Evolutionary conservation across 2,329 filamentous ascomycete species (phyloP).

Genomic region (Colletotrichum truncatum): DNA sequence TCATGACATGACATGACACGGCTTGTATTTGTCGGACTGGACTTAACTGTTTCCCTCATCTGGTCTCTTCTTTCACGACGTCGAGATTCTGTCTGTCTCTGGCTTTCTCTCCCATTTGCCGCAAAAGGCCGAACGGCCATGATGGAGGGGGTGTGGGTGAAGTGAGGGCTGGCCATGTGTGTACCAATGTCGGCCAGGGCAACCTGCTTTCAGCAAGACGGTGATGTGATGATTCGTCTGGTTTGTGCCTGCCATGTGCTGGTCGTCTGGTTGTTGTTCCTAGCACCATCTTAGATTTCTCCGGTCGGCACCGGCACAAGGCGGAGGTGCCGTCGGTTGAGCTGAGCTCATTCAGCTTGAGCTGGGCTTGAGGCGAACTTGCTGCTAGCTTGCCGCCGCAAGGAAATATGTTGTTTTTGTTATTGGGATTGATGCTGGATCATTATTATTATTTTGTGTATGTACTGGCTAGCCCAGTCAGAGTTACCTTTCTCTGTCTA

Average conservation of each 20-base stretch:
- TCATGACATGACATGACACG: constrained; percentile 1
- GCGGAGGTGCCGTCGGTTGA: constrained; percentile 16
- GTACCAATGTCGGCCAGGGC: constrained; percentile 5
- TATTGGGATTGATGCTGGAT: neutral
- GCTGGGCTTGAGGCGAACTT: neutral
- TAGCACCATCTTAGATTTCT: neutral
- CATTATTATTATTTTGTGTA: too few relatives aligned
- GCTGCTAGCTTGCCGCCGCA: too few relatives aligned
- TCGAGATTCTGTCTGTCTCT: constrained; percentile 2
- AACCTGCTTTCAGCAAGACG: neutral
- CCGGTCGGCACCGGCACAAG: constrained; percentile 3
- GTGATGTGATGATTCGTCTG: constrained; percentile 26
- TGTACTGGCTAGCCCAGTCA: too few relatives aligned
- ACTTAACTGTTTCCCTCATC: constrained; percentile 6
- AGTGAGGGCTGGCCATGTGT: neutral
- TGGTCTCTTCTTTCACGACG: constrained; percentile 18
- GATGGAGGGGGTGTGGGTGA: constrained; percentile 25
- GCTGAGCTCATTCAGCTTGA: constrained; percentile 11
- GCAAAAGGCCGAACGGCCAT: constrained; percentile 11
- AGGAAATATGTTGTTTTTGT: neutral
- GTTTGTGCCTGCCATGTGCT: constrained; percentile 19
- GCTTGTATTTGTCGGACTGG: constrained; percentile 8
- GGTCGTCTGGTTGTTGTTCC: constrained; percentile 16
- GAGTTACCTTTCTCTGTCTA: too few relatives aligned
- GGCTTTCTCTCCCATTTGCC: constrained; percentile 24